Evolutionary conservation across 495 filamentous ascomycete species (phyloP), one percentile per base, ranked within the genome.

Genomic region (Aspergillus saccharolyticus): DNA sequence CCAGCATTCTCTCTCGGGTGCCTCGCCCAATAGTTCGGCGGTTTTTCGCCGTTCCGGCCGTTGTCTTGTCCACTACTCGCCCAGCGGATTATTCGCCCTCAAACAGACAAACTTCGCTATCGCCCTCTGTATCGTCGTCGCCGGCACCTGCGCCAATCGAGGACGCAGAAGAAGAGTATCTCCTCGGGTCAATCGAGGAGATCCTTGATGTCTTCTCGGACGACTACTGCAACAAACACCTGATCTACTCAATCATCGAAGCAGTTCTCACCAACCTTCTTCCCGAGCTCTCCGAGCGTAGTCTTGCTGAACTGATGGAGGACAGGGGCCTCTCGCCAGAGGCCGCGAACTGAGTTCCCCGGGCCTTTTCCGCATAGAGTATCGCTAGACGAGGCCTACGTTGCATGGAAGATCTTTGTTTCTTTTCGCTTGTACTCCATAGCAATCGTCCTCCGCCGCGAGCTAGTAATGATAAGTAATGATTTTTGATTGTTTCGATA

Each of bases 201-300:
- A 62, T 88, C 21, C 78, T 97, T 18, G 86, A 90, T 62, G 73
- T 89, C 16, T 88, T 96, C 64, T 80, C 79, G 2, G 89, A 96
- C 69, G 80, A 79, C 12, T 97, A 96, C 71, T 83, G 89, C 68
- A 97, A 97, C 74, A 93, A 89, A 71, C 91, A 97, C 69, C 71
- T 98, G 10, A 69, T 92, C 44, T 95, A 93, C 61, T 75, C 80
- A 20, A 76, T 91, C 42, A 63, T 96, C 42, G 94, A 97, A 70
- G 73, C 89, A 53, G 57, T 96, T 0, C 74, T 98, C 15, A 83
- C 88, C 39, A 81, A 86, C 62, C 70, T 97, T 30, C 78, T 96
- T 52, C 94, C 94, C 24, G 94, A 98, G 78, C 63, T 97, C 62
- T 80, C 82, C 28, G 89, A 91, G 61, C 85, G 80, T 64, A 85